phyloP scores from a whole-genome alignment of 2,329 filamentous ascomycete species.

The Herpotrichia juniperi region DNA sequence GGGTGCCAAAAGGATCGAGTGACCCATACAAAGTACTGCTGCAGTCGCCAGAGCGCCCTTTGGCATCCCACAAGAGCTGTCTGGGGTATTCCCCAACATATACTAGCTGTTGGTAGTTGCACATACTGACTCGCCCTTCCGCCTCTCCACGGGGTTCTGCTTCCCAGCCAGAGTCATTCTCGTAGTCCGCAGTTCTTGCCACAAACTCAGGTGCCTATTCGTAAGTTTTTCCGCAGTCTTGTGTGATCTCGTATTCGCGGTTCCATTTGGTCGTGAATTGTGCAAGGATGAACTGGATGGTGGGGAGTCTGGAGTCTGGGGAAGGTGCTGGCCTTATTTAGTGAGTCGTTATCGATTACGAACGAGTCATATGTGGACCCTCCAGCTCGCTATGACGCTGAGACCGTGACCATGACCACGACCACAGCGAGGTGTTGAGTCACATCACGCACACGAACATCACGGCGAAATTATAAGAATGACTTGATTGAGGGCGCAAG shows the following conservation, averaged over 20 bases:
- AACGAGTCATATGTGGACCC: conserved; percentile 17
- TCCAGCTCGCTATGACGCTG: conserved; percentile 4
- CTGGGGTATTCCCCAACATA: too few species aligned
- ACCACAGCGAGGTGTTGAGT: neutral
- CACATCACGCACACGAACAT: neutral
- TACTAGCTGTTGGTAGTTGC: too few species aligned
- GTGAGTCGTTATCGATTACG: conserved; percentile 16
- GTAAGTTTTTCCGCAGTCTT: conserved; percentile 12
- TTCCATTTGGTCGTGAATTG: conserved; percentile 32
- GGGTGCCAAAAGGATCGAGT: too few species aligned
- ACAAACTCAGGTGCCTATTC: conserved; percentile 15
- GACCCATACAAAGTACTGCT: too few species aligned
- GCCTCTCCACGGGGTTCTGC: conserved; percentile 76
- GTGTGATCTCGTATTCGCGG: conserved; percentile 23
- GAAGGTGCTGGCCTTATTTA: conserved; percentile 1
- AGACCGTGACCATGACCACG: neutral
- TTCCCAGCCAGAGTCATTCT: conserved; percentile 53
- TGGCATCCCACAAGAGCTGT: too few species aligned
- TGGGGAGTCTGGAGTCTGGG: neutral
- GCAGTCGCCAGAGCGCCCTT: too few species aligned
- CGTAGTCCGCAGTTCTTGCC: neutral
- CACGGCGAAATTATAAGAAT: neutral
- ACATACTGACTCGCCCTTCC: conserved; percentile 74
- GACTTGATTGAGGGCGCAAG: too few species aligned
- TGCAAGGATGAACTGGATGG: conserved; percentile 20